Percentiles rank a stretch among this genome's conserved stretches.
Evolutionary conservation across 805 yeast genomes (phyloP).

Genomic region (Metschnikowia colocasiae): DNA sequence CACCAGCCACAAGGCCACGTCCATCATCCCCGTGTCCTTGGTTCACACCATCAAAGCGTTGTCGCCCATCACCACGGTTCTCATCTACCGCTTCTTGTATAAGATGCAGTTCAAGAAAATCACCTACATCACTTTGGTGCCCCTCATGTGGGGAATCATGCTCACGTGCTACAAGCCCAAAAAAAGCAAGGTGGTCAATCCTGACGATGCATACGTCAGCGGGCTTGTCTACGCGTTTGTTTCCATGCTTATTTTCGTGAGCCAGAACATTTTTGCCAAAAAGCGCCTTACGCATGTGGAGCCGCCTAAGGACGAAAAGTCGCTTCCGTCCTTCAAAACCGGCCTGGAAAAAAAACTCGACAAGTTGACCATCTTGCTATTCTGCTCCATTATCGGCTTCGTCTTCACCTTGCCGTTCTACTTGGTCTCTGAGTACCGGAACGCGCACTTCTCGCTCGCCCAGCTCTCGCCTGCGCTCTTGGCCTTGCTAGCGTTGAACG

Average conservation of each 20-base stretch:
- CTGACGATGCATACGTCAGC: slow-evolving; percentile 19
- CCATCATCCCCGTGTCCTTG: slow-evolving; percentile 86
- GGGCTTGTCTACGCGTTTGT: slow-evolving; percentile 52
- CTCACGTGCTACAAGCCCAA: slow-evolving; percentile 59
- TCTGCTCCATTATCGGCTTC: slow-evolving; percentile 70
- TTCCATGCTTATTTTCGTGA: slow-evolving; percentile 66
- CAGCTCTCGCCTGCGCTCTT: slow-evolving; percentile 32
- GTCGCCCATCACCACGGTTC: slow-evolving; percentile 84
- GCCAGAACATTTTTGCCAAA: slow-evolving; percentile 80
- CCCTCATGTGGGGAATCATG: slow-evolving; percentile 82
- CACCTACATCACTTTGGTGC: slow-evolving; percentile 77
- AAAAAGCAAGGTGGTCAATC: slow-evolving; percentile 14
- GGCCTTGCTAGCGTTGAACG: slow-evolving; percentile 52
- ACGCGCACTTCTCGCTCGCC: slow-evolving; percentile 24
- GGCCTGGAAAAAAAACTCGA: slow-evolving; percentile 46
- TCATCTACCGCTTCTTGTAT: slow-evolving; percentile 65
- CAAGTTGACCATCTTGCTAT: slow-evolving; percentile 66
- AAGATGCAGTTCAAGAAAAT: slow-evolving; percentile 51
- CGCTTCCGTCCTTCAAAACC: slow-evolving; percentile 24
- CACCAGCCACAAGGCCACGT: slow-evolving; percentile 87
- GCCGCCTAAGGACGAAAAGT: slow-evolving; percentile 16
- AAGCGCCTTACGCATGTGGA: slow-evolving; percentile 54
- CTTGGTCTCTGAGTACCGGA: slow-evolving; percentile 48
- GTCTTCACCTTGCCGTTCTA: slow-evolving; percentile 64
- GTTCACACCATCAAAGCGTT: slow-evolving; percentile 93